These are phyloP conservation scores for Cocos nucifera DNA, from an alignment of 176 grass and related monocot genomes.

Conservation along the genomic window DNA sequence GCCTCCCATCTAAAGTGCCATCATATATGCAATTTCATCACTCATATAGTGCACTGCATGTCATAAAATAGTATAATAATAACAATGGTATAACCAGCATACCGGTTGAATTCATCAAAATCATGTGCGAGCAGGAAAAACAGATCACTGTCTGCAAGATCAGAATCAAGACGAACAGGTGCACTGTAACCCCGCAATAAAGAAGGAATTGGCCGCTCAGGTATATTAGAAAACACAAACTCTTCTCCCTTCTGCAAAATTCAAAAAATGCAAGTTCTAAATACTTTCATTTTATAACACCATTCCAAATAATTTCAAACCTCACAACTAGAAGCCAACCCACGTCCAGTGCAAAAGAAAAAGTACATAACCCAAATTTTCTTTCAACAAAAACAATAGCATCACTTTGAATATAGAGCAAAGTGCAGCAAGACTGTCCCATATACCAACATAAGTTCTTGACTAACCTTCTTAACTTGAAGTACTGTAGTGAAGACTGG, in stretches of 20 bases:
- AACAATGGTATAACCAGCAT: neutral
- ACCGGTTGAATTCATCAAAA: constrained; percentile 99
- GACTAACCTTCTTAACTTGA: constrained; percentile 71
- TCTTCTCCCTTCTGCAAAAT: constrained; percentile 77
- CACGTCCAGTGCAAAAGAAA: no score
- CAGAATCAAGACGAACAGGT: constrained; percentile 91
- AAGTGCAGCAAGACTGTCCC: no score
- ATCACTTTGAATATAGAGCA: no score
- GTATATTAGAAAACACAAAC: constrained; percentile 67
- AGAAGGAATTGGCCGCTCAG: constrained; percentile 82
- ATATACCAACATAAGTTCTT: neutral
- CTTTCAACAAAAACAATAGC: no score
- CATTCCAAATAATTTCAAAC: no score
- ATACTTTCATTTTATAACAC: no score
- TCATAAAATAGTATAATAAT: neutral
- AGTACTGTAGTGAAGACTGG: constrained; percentile 70
- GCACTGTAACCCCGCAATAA: constrained; percentile 86
- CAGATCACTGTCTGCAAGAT: constrained; percentile 70
- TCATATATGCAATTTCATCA: constrained; percentile 9
- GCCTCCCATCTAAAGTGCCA: constrained; percentile 77
- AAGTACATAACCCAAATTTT: no score
- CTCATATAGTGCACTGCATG: constrained; percentile 7
- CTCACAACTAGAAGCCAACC: no score
- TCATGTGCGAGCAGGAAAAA: constrained; percentile 98
- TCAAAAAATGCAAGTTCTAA: constrained; percentile 12